These are phyloP conservation scores for Trichosporon inkin DNA, from an alignment of 1,284 basidiomycete genomes.

Conservation along the genomic window DNA sequence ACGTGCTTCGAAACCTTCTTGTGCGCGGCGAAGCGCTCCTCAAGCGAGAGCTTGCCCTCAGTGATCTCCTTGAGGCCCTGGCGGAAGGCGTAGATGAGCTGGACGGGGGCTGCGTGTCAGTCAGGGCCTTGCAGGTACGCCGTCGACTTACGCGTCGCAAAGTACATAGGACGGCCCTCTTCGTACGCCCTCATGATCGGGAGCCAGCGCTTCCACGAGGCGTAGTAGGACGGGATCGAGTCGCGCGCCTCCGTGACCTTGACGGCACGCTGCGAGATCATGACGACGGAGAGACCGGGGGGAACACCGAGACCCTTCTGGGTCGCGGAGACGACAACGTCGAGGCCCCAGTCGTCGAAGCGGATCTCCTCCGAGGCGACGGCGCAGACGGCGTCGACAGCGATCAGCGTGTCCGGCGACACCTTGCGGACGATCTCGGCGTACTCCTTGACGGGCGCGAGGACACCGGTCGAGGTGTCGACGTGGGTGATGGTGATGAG, in stretches of 20 bases:
- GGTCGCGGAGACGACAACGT: slow-evolving; percentile 81
- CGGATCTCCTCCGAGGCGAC: slow-evolving; percentile 94
- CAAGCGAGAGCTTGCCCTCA: slow-evolving; percentile 59
- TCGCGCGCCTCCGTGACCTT: slow-evolving; percentile 67
- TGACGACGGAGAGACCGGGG: slow-evolving; percentile 85
- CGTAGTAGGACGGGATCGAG: slow-evolving; percentile 74
- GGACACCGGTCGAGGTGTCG: slow-evolving; percentile 86
- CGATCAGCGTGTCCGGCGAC: slow-evolving; percentile 82
- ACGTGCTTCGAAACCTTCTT: slow-evolving; percentile 66
- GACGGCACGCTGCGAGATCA: slow-evolving; percentile 76
- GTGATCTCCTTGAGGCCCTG: slow-evolving; percentile 72
- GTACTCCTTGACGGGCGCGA: slow-evolving; percentile 78
- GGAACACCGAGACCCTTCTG: slow-evolving; percentile 95
- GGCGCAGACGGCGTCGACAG: slow-evolving; percentile 90
- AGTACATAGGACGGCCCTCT: slow-evolving; percentile 61
- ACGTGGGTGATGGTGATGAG: slow-evolving; percentile 83
- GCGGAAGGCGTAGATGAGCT: slow-evolving; percentile 88
- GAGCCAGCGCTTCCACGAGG: slow-evolving; percentile 88
- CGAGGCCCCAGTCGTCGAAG: slow-evolving; percentile 90
- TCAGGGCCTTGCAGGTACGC: not conserved
- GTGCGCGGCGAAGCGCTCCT: slow-evolving; percentile 77
- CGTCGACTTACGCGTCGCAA: slow-evolving; percentile 66
- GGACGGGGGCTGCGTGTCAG: slow-evolving; percentile 60
- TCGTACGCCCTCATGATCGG: slow-evolving; percentile 87
- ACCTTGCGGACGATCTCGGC: slow-evolving; percentile 68